A percentile compares a stretch with the other conserved stretches of the same genome.
Evolutionary conservation across 345 rosid genomes (phyloP).

Genomic region (Sonneratia alba): DNA sequence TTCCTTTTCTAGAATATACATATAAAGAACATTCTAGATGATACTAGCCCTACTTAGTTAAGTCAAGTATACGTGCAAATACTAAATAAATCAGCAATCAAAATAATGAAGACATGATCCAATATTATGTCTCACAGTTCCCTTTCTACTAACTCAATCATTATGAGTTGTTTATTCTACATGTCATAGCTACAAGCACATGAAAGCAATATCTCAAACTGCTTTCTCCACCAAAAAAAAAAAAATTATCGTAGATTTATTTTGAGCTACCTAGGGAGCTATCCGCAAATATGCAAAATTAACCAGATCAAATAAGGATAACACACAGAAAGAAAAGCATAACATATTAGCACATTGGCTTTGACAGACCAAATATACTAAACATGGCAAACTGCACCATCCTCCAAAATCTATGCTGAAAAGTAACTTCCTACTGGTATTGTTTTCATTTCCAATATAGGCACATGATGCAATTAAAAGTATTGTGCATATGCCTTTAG

Average conservation of each 20-base stretch:
- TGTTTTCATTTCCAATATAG: background rate
- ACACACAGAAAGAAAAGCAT: background rate
- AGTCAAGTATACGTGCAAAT: slow-evolving; percentile 3
- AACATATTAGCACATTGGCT: background rate
- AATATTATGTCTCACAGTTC: background rate
- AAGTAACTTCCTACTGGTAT: background rate
- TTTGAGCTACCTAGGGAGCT: background rate
- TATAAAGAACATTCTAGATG: background rate
- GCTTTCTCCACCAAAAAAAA: background rate
- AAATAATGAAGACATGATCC: background rate
- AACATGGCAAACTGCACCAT: background rate
- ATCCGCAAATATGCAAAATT: background rate
- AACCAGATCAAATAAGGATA: background rate
- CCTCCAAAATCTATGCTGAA: slow-evolving; percentile 5
- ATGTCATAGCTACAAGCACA: background rate
- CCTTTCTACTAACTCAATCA: background rate
- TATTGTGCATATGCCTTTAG: background rate
- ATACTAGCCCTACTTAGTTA: background rate
- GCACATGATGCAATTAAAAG: background rate
- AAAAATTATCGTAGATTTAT: background rate
- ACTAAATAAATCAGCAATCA: background rate
- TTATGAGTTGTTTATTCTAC: background rate
- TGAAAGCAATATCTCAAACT: background rate
- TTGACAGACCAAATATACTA: slow-evolving; percentile 1
- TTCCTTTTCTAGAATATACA: slow-evolving; percentile 48